These are phyloP conservation scores for Schoenoplectus tabernaemontani DNA, from an alignment of 202 grass and related monocot species.

Conservation along the genomic window DNA sequence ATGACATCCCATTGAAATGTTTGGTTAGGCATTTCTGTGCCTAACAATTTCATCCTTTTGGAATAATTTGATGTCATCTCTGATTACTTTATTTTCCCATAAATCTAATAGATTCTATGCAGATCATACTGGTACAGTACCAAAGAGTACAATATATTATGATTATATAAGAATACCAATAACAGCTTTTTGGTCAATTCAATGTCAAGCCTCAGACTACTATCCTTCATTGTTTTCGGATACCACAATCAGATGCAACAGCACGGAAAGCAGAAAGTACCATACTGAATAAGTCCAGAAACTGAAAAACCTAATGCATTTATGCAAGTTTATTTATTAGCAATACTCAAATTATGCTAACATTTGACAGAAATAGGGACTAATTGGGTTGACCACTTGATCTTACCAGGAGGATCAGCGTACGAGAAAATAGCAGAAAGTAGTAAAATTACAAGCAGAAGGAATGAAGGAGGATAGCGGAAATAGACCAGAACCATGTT, in stretches of 20 bases:
- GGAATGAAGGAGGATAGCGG: background rate
- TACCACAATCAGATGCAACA: background rate
- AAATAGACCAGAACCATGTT: conserved; percentile 1
- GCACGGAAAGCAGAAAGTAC: background rate
- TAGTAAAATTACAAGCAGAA: background rate
- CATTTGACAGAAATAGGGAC: background rate
- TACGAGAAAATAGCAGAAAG: background rate
- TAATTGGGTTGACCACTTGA: background rate
- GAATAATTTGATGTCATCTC: background rate
- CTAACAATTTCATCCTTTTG: background rate
- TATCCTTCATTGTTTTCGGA: background rate
- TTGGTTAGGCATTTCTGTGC: background rate
- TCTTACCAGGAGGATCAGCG: conserved; percentile 24
- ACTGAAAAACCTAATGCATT: background rate
- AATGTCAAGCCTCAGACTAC: background rate
- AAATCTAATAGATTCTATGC: background rate
- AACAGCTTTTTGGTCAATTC: background rate
- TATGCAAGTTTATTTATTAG: background rate
- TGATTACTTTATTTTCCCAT: background rate
- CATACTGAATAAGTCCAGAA: background rate
- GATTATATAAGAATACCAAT: background rate
- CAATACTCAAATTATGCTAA: background rate
- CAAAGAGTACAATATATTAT: background rate
- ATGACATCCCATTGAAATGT: background rate
- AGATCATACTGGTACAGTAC: background rate